Base-by-base conservation (phyloP, 345 rosid genomes). In the Theobroma cacao region DNA sequence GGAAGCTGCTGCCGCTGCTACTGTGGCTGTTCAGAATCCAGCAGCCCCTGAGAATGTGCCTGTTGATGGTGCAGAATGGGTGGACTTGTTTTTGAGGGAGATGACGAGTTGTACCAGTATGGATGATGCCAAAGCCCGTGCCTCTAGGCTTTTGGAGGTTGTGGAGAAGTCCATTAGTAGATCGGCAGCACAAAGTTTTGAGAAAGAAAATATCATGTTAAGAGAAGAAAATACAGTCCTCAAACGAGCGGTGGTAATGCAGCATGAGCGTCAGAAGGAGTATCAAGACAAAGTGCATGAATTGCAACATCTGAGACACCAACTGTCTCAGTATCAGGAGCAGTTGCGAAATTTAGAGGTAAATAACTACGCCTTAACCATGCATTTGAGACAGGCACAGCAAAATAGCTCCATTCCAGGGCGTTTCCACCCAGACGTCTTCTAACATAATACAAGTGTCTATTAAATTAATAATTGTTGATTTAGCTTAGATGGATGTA, bases 161-260 rank as follows among this genome's bases (percentile, higher is more conserved):
- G 82, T 95, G 52, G 99, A 92, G 87, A 94, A 87, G 79, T 86
- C 90, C 55, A 80, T 95, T 56, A 81, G 83, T 77, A 80, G 83
- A 22, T 84, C 78, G 70, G 88, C 85, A n/a, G 86, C 58, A 0
- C 78, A 89, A 71, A 79, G 82, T 80, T 79, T 88, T 76, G 87
- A 87, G 38, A 88, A 91, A 92, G 98, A 95, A 86, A 86, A 84
- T 58, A 40, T 84, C 73, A 83, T 80, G 85, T 86, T 89, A 77
- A 92, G 89, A 87, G 93, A 92, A 83, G 99, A 93, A 79, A 93
- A 93, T 82, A 60, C 86, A 22, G 88, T 95, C 71, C 92, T 95
- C 8, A 95, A 95, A 82, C 92, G 94, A 33, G 98, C 93, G 4
- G 98, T 95, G 77, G 87, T 94, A 38, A 91, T 92, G 74, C 97